Base-by-base conservation (phyloP, 768 basidiomycete species). In the Mycena leptocephala region DNA sequence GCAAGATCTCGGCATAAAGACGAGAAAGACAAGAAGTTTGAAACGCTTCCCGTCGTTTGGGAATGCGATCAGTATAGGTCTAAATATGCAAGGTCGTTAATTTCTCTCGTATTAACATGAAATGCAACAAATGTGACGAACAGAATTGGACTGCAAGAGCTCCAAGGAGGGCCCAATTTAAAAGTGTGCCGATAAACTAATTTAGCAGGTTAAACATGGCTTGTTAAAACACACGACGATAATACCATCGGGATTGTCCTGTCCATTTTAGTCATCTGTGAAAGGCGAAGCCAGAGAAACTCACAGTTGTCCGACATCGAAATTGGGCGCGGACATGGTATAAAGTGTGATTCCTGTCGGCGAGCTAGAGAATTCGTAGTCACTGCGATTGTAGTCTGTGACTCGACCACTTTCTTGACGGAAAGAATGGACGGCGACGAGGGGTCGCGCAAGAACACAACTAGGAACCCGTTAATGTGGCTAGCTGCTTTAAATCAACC, bases 1-100 rank as follows among this genome's bases (percentile, higher is more conserved):
- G 78, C 26, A 80, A n/a, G 26, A 74, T 69, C 37, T 82, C 80
- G 10, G 64, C 71, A 81, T 11, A 35, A 76, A 72, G 22, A 82
- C 73, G 39, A 76, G 30, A 14, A 56, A 51, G 14, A 82, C 77
- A 1, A 82, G 65, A 22, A 59, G 30, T 48, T 80, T 82, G 26
- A 48, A 64, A 16, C 53, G n/a, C 8, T 1, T 16, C 9, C 33
- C 39, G 67, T 82, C 80, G 37, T 70, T 76, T 3, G 77, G 88
- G 86, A 61, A 84, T 84, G 79, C 83, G 83, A 66, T 85, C 83
- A 90, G 87, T 77, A 77, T 16, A 77, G 26, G 30, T 41, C 70
- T 72, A 39, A n/a, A 39, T 9, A 37, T 24, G 35, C 30, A 37
- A n/a, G 11, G 6, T 8, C n/a, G 41, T 51, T 20, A 48, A 26